Evolutionary conservation across 2,329 filamentous ascomycete species (phyloP).

Genomic region (Diaporthe longicolla): DNA sequence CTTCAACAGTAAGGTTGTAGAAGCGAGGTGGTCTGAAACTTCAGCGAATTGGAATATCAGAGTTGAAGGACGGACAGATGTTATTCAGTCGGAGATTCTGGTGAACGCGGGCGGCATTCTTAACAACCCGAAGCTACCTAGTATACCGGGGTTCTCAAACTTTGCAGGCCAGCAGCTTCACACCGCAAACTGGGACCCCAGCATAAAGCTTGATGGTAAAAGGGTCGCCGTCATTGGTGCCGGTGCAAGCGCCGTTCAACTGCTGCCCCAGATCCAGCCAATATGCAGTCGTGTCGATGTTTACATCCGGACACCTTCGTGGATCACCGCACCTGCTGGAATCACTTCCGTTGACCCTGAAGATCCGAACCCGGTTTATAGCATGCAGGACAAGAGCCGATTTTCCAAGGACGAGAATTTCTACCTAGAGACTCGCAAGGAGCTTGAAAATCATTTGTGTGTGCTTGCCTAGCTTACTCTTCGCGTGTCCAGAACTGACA

Average conservation of each 20-base stretch:
- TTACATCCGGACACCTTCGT: constrained; percentile 9
- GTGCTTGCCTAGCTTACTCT: not conserved
- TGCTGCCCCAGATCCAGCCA: constrained; percentile 20
- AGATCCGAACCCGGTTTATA: not conserved
- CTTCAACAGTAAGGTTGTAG: constrained; percentile 10
- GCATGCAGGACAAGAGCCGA: not conserved
- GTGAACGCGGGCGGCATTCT: constrained; percentile 58
- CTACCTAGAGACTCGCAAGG: constrained; percentile 17
- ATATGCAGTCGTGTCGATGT: constrained; percentile 33
- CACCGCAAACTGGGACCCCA: constrained; percentile 21
- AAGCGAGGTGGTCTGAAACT: constrained; percentile 5
- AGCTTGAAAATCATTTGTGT: not conserved
- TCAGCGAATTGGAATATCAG: not conserved
- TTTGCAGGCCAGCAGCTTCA: constrained; percentile 54
- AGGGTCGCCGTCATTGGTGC: constrained; percentile 19
- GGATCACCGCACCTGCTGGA: constrained; percentile 16
- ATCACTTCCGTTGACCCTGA: not conserved
- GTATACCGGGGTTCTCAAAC: constrained; percentile 49
- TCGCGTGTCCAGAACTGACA: not conserved
- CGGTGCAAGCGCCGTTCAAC: constrained; percentile 26
- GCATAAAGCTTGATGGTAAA: constrained; percentile 10
- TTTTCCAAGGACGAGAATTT: not conserved
- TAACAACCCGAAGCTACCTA: constrained; percentile 15
- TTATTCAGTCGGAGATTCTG: constrained; percentile 51
- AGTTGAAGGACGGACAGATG: not conserved